phyloP scores from a whole-genome alignment of 2,329 filamentous ascomycete species.

The Xylaria sp. region DNA sequence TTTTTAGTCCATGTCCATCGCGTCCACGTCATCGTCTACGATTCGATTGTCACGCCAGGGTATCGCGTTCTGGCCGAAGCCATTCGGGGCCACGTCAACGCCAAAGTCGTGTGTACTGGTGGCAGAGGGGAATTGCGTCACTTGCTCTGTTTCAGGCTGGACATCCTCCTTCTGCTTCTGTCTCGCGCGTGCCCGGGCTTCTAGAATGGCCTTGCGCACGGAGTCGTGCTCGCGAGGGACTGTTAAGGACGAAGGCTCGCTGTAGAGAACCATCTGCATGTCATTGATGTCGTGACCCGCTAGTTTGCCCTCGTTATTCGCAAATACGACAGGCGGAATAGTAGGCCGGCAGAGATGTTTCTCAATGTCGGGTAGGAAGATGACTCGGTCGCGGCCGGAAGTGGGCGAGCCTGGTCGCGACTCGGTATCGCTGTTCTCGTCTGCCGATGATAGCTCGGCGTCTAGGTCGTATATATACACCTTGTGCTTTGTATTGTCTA shows the following conservation, averaged over 20 bases:
- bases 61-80: slow-evolving; percentile 5
- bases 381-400: slow-evolving; percentile 65
- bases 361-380: slow-evolving; percentile 88
- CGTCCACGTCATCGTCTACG: slow-evolving; percentile 63
- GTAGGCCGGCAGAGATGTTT: slow-evolving; percentile 80
- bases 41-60: not conserved
- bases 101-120: slow-evolving; percentile 2
- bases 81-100: not conserved
- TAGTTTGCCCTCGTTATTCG: slow-evolving; percentile 63
- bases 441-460: slow-evolving; percentile 74
- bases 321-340: slow-evolving; percentile 71
- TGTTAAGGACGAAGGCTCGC: slow-evolving; percentile 68
- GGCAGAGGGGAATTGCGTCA: not conserved
- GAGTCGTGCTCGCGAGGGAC: slow-evolving; percentile 79
- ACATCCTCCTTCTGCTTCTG: slow-evolving; percentile 62
- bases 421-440: slow-evolving; percentile 29
- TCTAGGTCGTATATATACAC: slow-evolving; percentile 93
- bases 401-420: slow-evolving; percentile 63
- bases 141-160: slow-evolving; percentile 32
- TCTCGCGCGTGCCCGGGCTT: slow-evolving; percentile 75
- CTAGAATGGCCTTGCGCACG: slow-evolving; percentile 84
- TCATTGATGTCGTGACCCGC: slow-evolving; percentile 53
- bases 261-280: slow-evolving; percentile 86
- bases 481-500: slow-evolving; percentile 87
- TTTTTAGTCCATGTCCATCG: slow-evolving; percentile 70